Evolutionary conservation across 2,329 filamentous ascomycete genomes (phyloP), one percentile per base, ranked within the genome.

Genomic region (Penicillium sp.): DNA sequence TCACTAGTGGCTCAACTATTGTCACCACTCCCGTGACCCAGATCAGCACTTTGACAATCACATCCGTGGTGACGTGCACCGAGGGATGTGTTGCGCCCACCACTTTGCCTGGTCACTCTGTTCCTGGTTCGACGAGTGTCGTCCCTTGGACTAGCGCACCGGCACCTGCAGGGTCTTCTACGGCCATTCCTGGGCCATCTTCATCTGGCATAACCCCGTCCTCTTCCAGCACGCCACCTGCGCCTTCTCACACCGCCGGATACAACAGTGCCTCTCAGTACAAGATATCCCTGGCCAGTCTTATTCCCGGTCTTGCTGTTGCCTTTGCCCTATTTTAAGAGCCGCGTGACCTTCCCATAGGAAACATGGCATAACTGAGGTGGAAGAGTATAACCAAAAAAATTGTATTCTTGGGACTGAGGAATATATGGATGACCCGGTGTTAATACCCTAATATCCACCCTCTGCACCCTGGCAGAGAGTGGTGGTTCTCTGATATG

Each of bases 41-140:
- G n/a, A 62, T 61, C 2, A 59, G 48, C 35, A 61, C 61, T 7
- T 33, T 60, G 32, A 61, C 54, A 12, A 46, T 56, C 18, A 65
- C 62, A 13, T 56, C 57, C 25, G 53, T 59, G 1, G 54, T 53
- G 32, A 60, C 58, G 28, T 60, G 56, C 49, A 56, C 44, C 27
- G 54, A 56, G 33, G 27, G 27, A 28, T 61, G 58, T 38, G 13
- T 12, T 27, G 31, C 45, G 41, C 47, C 55, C 5, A 58, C 48
- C 2, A 18, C 28, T 13, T 7, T 43, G 12, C 42, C 49, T 23
- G 2, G 37, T 38, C 4, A 52, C 44, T 9, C 42, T 6, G 31
- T 44, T 13, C 32, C 50, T 29, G 18, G 39, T 20, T 33, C 12
- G 37, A 28, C 18, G 32, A 40, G 4, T 33, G 33, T 43, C 46